These are phyloP conservation scores for Geotrichum histeridarum DNA, from an alignment of 1,139 yeast genomes.

Conservation along the genomic window DNA sequence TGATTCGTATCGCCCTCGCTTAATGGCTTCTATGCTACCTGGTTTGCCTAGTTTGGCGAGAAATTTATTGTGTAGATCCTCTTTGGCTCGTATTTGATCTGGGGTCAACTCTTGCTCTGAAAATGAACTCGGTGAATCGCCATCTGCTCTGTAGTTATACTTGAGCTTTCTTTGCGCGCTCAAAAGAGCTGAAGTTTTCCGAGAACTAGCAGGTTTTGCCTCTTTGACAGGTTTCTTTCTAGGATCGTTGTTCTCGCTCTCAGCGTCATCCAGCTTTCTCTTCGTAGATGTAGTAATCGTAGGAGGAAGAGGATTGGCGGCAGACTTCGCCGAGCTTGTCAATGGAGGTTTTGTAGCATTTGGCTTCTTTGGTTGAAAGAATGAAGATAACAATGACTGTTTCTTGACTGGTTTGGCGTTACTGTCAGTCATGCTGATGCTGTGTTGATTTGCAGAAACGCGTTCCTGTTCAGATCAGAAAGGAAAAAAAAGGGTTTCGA, in stretches of 20 bases:
- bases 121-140: not conserved
- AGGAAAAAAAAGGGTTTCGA: not conserved
- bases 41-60: slow-evolving; percentile 23
- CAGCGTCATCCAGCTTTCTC: slow-evolving; percentile 1
- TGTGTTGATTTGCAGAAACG: too few relatives aligned
- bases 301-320: not conserved
- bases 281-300: not conserved
- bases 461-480: too few relatives aligned
- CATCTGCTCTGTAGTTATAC: slow-evolving; percentile 7
- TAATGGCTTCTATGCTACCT: slow-evolving; percentile 24
- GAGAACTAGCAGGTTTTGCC: not conserved
- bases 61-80: slow-evolving; percentile 19
- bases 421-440: not conserved
- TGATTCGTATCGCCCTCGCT: slow-evolving; percentile 15
- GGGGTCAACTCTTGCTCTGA: not conserved
- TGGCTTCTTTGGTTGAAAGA: not conserved
- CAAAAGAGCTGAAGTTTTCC: slow-evolving; percentile 6
- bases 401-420: slow-evolving; percentile 2
- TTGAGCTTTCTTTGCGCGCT: slow-evolving; percentile 15
- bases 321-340: not conserved
- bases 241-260: not conserved
- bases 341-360: not conserved
- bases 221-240: not conserved
- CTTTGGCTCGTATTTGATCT: not conserved
- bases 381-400: slow-evolving; percentile 3